These are phyloP conservation scores for Didymella pinodella DNA, from an alignment of 2,329 filamentous ascomycete species.

Conservation along the genomic window DNA sequence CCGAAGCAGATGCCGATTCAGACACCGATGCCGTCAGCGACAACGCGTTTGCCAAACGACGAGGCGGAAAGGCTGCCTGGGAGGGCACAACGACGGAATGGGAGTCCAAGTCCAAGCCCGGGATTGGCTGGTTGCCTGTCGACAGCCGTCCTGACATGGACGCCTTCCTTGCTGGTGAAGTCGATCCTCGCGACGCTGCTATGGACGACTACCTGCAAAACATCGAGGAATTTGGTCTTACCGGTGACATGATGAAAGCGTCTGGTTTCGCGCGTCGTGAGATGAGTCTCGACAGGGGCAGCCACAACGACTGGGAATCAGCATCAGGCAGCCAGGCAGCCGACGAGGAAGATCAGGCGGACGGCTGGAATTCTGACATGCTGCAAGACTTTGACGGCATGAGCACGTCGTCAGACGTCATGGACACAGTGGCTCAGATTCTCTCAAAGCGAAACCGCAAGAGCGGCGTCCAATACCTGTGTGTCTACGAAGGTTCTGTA, in stretches of 20 bases:
- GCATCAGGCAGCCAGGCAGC: slow-evolving; percentile 24
- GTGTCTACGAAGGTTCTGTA: slow-evolving; percentile 56
- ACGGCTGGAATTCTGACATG: slow-evolving; percentile 56
- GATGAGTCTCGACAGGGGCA: slow-evolving; percentile 45
- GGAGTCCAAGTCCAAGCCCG: slow-evolving; percentile 47
- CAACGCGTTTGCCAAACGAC: slow-evolving; percentile 35
- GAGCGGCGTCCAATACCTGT: slow-evolving; percentile 60
- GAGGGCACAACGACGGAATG: slow-evolving; percentile 41
- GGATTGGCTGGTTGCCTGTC: slow-evolving; percentile 46
- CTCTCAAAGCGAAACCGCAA: slow-evolving; percentile 56
- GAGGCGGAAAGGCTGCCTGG: slow-evolving; percentile 42
- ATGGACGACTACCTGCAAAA: slow-evolving; percentile 77
- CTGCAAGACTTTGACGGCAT: slow-evolving; percentile 59
- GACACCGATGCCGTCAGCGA: slow-evolving; percentile 36
- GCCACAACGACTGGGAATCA: slow-evolving; percentile 45
- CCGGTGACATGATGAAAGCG: slow-evolving; percentile 37
- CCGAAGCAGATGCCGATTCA: slow-evolving; percentile 25
- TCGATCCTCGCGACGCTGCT: slow-evolving; percentile 47
- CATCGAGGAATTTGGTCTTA: slow-evolving; percentile 58
- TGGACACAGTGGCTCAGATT: slow-evolving; percentile 54
- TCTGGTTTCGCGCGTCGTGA: slow-evolving; percentile 43
- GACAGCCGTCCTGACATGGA: slow-evolving; percentile 34
- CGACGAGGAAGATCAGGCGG: slow-evolving; percentile 21
- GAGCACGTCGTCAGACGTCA: slow-evolving; percentile 59
- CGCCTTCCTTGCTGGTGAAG: slow-evolving; percentile 30